Conservation (phyloP, 2,329 filamentous ascomycete genomes). For the Cordyceps farinosa region DNA sequence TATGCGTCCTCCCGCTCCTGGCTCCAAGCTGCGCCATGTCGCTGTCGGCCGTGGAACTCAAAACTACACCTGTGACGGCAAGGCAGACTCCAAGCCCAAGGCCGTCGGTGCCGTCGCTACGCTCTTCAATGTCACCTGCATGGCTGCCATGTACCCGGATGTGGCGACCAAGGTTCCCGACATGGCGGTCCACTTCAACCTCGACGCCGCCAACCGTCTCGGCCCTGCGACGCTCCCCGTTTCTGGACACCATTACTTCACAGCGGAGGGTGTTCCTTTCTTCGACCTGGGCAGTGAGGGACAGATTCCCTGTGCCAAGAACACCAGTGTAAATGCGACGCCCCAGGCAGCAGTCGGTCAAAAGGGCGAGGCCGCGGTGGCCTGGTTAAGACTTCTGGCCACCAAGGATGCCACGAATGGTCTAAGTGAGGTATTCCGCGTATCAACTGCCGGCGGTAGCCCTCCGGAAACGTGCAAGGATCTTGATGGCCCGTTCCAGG, state of each 20-base stretch:
- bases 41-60: conserved; percentile 84
- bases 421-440: conserved; percentile 74
- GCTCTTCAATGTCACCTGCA: conserved; percentile 84
- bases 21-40: conserved; percentile 68
- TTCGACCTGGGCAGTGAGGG: conserved; percentile 70
- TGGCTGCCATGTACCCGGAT: conserved; percentile 66
- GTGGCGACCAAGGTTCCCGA: conserved; percentile 62
- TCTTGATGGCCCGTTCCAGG: conserved; percentile 59
- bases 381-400: conserved; percentile 72
- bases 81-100: conserved; percentile 57
- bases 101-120: conserved; percentile 72
- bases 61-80: conserved; percentile 81
- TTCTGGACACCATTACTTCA: conserved; percentile 81
- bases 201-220: conserved; percentile 41
- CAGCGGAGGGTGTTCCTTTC: conserved; percentile 64
- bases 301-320: conserved; percentile 60
- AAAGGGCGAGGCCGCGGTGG: conserved; percentile 63
- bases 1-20: conserved; percentile 58
- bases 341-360: conserved; percentile 55
- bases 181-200: conserved; percentile 65
- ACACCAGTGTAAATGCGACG: conserved; percentile 60
- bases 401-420: conserved; percentile 51
- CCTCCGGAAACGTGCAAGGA: conserved; percentile 70
- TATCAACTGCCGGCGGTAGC: conserved; percentile 78
- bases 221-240: conserved; percentile 60